Base-by-base conservation (phyloP, 768 basidiomycete species). In the Naganishia kalamii region DNA sequence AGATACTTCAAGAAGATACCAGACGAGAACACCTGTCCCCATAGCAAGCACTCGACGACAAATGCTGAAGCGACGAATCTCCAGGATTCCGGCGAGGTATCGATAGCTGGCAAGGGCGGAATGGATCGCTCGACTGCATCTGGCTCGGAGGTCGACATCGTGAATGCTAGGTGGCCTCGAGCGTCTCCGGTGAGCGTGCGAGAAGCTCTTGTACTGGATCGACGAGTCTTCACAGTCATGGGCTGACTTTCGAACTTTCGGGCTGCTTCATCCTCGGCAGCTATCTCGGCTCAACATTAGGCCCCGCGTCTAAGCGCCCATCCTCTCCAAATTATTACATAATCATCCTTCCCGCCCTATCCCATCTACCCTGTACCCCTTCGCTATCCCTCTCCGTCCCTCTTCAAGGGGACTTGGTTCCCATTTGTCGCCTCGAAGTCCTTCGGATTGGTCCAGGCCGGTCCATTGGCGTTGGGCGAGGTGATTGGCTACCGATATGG, bases 371-470 rank as follows among this genome's bases (percentile, higher is more conserved):
- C 72, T 76, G 75, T 98, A 97, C 11, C 88, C 90, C 67, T 87
- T 83, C 41, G 94, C 92, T 49, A 94, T 87, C 5, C 94, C 94
- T 69, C 84, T 88, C 49, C 92, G 80, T 0, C 94, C 94, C 76
- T 94, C 89, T 78, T 96, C 90, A 65, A 98, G 77, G 43, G 87
- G 76, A 67, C 88, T 84, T 0, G 93, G 92, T 0, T 81, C 83
- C 71, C 94, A 90, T 75, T 88, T 57, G 33, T 57, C 81, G 0
- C 90, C 91, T 12, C 87, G 70, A 10, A 51, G 25, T 27, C 66
- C 66, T 47, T 67, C 66, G 2, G 88, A 82, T 23, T 84, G 79
- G 65, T 97, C 93, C 27, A 97, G 80, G 1, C 94, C 94, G 46
- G 83, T 84, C 78, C 88, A 98, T 0, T 84, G 85, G 50, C 92